Percentiles rank a stretch among this genome's conserved stretches.
Evolutionary conservation across 1,139 yeast genomes (phyloP).

Genomic region (Saccharomyces uvarum): DNA sequence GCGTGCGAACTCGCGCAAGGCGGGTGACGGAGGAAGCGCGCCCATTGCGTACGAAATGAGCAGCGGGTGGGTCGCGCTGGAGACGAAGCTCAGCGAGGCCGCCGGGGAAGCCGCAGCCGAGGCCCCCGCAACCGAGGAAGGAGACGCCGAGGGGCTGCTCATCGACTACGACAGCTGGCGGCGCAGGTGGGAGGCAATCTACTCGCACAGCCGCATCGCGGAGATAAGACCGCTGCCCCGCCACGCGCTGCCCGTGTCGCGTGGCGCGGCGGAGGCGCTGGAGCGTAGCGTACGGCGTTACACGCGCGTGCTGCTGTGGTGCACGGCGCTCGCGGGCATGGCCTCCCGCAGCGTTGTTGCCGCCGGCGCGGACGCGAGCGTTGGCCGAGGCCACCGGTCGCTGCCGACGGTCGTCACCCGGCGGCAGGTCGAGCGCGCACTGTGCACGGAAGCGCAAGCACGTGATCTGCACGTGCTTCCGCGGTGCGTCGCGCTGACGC

Average conservation of each 20-base stretch:
- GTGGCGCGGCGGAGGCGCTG: constrained; percentile 11
- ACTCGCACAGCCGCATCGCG: constrained; percentile 18
- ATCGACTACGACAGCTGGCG: constrained; percentile 23
- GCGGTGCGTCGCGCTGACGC: constrained; percentile 15
- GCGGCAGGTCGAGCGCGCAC: constrained; percentile 9
- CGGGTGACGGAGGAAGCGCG: constrained; percentile 5
- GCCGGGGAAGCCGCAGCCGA: constrained; percentile 1
- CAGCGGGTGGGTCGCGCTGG: constrained; percentile 23
- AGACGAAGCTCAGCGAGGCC: constrained; percentile 20
- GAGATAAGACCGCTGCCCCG: constrained; percentile 15
- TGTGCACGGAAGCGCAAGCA: background rate
- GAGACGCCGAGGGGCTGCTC: constrained; percentile 6
- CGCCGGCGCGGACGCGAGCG: constrained; percentile 3
- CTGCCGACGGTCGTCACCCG: constrained; percentile 15
- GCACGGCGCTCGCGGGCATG: constrained; percentile 11
- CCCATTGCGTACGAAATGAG: constrained; percentile 32
- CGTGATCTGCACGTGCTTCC: constrained; percentile 1
- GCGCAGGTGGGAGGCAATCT: constrained; percentile 24
- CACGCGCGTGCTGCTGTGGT: constrained; percentile 17
- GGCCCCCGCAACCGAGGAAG: background rate
- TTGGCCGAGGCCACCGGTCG: constrained; percentile 16
- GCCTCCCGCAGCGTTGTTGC: background rate
- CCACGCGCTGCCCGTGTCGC: constrained; percentile 12
- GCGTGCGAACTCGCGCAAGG: constrained; percentile 1
- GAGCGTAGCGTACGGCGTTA: constrained; percentile 13